These are phyloP conservation scores for Lasiodiplodia sp. DNA, from an alignment of 2,329 filamentous ascomycete species.

Conservation along the genomic window DNA sequence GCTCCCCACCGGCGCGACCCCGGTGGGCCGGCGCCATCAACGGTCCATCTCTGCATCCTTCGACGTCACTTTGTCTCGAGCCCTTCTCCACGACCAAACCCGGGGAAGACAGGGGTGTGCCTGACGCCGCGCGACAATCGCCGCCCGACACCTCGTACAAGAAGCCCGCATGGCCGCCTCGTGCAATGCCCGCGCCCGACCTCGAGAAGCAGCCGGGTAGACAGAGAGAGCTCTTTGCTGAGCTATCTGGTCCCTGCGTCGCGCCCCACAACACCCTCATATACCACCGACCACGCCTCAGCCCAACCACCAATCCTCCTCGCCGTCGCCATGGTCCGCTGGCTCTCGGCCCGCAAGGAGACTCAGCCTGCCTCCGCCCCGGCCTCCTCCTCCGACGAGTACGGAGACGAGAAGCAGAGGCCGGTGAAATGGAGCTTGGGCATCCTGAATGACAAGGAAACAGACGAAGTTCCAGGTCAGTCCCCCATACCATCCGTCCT, in stretches of 20 bases:
- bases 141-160: not conserved
- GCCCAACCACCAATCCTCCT: not conserved
- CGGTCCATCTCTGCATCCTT: not conserved
- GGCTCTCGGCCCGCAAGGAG: constrained; percentile 10
- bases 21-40: constrained; percentile 4
- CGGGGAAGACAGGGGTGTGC: constrained; percentile 1
- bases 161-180: not conserved
- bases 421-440: constrained; percentile 67
- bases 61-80: constrained; percentile 10
- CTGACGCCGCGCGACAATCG: not conserved
- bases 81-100: constrained; percentile 19
- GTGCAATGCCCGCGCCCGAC: not conserved
- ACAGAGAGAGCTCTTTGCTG: not conserved
- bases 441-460: constrained; percentile 81
- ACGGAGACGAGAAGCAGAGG: constrained; percentile 1
- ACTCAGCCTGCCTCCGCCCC: not conserved
- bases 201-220: not conserved
- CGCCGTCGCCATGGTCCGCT: constrained; percentile 19
- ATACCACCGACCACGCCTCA: not conserved
- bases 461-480: constrained; percentile 86
- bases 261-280: constrained; percentile 12
- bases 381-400: constrained; percentile 13
- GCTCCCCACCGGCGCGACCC: not conserved
- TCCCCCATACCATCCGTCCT: not conserved
- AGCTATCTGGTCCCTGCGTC: constrained; percentile 2